Evolutionary conservation across 2,329 filamentous ascomycete genomes (phyloP), one percentile per base, ranked within the genome.

Genomic region (Emergomyces africanus): DNA sequence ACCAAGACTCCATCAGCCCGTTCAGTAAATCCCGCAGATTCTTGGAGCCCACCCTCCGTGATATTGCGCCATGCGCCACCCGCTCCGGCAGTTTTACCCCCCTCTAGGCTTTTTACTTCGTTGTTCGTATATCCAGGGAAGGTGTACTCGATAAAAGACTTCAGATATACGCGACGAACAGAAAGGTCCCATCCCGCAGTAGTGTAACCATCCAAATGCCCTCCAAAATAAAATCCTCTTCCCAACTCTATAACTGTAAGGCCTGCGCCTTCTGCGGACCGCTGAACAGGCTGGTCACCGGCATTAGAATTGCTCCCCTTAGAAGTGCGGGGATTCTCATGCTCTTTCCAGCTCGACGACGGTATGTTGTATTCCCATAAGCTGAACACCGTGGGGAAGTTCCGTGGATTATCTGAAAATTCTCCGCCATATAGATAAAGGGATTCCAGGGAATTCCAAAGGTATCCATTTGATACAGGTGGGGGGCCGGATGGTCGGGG

Each of bases 161-260:
- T 89, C 49, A 91, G 73, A 68, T 90, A 91, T 0, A 89, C 76
- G 5, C 87, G 78, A 0, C 76, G 72, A 25, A 83, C 77, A 57
- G 82, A 78, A 56, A 81, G 80, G n/a, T 83, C 84, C 88, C 88
- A 90, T 14, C 83, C 86, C 63, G 77, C 70, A 1, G 81, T 83
- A 0, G 81, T 84, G 61, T 81, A 80, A 30, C 75, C 77, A 68
- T 91, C 87, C 5, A 88, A 74, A 70, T 90, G 88, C 0, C 88
- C 88, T 30, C 87, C 88, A 71, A 91, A 91, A 69, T 89, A 91
- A 78, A 84, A 91, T 37, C 85, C 88, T 53, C 86, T 73, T 0
- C 87, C 87, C 0, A 90, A 73, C 58, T 84, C 82, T 0, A 86
- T 82, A 0, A 90, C 83, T 33, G 83, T 87, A 15, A 88, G 72